Evolutionary conservation across 1,139 yeast species (phyloP).

Genomic region (Maudiozyma humilis): DNA sequence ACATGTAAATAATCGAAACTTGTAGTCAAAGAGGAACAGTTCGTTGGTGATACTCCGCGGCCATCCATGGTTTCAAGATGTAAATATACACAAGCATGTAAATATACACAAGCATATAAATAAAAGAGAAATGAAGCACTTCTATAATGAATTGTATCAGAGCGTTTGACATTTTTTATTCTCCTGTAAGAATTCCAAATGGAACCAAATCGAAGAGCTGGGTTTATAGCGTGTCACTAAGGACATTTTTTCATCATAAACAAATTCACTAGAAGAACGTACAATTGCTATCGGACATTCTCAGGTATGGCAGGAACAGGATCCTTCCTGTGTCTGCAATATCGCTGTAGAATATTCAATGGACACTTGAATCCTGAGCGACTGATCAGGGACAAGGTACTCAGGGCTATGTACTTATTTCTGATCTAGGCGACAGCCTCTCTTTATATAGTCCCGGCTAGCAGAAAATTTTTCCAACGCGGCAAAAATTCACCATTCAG

Average conservation of each 20-base stretch:
- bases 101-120: not conserved
- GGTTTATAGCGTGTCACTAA: constrained; percentile 39
- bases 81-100: not conserved
- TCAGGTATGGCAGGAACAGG: not conserved
- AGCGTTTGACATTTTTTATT: constrained; percentile 33
- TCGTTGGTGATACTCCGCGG: too few relatives aligned
- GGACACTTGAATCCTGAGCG: too few relatives aligned
- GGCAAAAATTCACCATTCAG: not conserved
- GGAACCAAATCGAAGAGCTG: constrained; percentile 40
- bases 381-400: too few relatives aligned
- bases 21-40: not conserved
- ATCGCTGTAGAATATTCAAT: too few relatives aligned
- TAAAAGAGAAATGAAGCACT: constrained; percentile 6
- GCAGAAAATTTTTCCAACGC: not conserved
- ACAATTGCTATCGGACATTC: not conserved
- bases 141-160: constrained; percentile 26
- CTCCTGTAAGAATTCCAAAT: constrained; percentile 12
- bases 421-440: not conserved
- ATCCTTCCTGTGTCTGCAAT: not conserved
- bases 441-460: too few relatives aligned
- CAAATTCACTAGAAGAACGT: constrained; percentile 8
- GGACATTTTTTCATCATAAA: constrained; percentile 36
- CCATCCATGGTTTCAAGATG: not conserved
- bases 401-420: too few relatives aligned
- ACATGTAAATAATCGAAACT: not conserved